phyloP scores from a whole-genome alignment of 805 yeast species.

The Vanderwaltozyma verrucispora region DNA sequence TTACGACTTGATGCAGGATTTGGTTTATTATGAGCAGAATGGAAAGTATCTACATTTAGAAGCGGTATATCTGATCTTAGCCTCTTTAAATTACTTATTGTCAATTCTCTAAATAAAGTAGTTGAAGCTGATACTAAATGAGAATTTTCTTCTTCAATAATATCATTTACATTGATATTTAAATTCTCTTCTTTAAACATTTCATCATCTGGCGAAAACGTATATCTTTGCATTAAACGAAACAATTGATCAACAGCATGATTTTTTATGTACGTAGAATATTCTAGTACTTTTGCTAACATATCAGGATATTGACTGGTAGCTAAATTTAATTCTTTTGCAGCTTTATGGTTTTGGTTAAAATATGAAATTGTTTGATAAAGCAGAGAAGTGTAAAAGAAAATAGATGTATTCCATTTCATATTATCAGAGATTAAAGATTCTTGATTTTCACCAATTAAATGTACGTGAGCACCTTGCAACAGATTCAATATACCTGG shows the following conservation, averaged over 20 bases:
- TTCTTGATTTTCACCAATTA: slow-evolving; percentile 13
- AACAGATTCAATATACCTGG: slow-evolving; percentile 8
- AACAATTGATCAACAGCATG: slow-evolving; percentile 10
- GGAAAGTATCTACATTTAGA: neutral
- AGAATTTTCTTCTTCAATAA: too few relatives aligned
- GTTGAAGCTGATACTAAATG: slow-evolving; percentile 1
- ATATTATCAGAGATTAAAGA: slow-evolving; percentile 12
- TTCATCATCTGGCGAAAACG: slow-evolving; percentile 37
- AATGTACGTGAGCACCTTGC: slow-evolving; percentile 8
- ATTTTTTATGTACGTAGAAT: slow-evolving; percentile 10
- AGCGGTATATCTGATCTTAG: slow-evolving; percentile 5
- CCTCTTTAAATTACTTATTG: slow-evolving; percentile 4
- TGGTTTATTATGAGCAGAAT: slow-evolving; percentile 1
- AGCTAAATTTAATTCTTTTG: slow-evolving; percentile 2
- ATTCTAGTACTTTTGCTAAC: slow-evolving; percentile 6
- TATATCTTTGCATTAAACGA: slow-evolving; percentile 5
- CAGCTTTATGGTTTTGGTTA: slow-evolving; percentile 2
- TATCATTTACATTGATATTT: neutral
- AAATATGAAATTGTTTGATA: slow-evolving; percentile 8
- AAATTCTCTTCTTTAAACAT: slow-evolving; percentile 46
- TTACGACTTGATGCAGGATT: neutral
- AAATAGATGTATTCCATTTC: slow-evolving; percentile 20
- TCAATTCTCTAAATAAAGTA: slow-evolving; percentile 5
- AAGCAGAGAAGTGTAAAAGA: slow-evolving; percentile 17
- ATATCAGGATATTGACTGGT: slow-evolving; percentile 5